These are phyloP conservation scores for Umbelopsis sp. DNA, from an alignment of 192 early-diverging fungal genomes.

Conservation along the genomic window DNA sequence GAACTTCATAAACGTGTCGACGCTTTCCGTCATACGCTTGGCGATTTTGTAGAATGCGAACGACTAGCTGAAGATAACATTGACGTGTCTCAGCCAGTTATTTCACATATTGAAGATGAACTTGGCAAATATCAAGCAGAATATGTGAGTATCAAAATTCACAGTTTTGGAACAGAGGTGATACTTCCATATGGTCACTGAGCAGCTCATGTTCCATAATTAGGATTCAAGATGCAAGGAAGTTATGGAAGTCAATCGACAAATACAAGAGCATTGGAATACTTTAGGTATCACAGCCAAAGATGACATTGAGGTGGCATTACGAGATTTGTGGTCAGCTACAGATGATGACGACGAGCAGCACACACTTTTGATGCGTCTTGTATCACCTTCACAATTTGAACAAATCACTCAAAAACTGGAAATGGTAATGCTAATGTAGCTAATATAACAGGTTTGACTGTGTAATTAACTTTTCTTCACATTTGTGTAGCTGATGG, in stretches of 20 bases:
- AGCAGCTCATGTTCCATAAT: not conserved
- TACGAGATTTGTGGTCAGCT: not conserved
- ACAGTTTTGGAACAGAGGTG: not conserved
- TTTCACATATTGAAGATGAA: conserved; percentile 33
- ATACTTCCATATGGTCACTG: not conserved
- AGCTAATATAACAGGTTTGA: too few species aligned
- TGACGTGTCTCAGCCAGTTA: conserved; percentile 29
- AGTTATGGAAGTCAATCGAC: not conserved
- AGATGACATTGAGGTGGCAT: not conserved
- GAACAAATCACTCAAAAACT: conserved; percentile 4
- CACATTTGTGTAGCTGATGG: not conserved
- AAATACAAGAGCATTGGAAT: conserved; percentile 13
- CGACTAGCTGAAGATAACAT: conserved; percentile 15
- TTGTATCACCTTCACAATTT: not conserved
- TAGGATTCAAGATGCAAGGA: not conserved
- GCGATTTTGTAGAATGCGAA: conserved; percentile 22
- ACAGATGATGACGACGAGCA: not conserved
- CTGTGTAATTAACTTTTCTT: too few species aligned
- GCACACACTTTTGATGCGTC: not conserved
- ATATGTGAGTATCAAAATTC: conserved; percentile 23
- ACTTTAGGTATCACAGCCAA: conserved; percentile 5
- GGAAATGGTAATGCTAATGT: not conserved
- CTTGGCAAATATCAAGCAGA: conserved; percentile 31
- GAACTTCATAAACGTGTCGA: conserved; percentile 29
- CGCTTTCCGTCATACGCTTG: conserved; percentile 9